Evolutionary conservation across 106 monocot species (phyloP), one percentile per base, ranked within the genome.

Genomic region (Hemerocallis citrina): DNA sequence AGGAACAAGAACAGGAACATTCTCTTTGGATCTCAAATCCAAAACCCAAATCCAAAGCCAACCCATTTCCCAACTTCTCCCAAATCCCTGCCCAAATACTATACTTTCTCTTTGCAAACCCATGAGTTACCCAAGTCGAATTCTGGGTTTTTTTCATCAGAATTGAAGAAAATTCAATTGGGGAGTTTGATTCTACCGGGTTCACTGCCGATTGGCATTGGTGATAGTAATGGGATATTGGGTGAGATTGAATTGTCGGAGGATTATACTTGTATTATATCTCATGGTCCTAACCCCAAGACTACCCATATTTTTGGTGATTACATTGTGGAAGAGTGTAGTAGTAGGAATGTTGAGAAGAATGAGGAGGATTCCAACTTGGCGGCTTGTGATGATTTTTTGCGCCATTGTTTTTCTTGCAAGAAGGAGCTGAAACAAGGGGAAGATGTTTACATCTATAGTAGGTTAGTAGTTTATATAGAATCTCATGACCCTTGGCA

Each of bases 301-400:
- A 88, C 79, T 0, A 88, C 83, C 34, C 88, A 88, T 44, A 83
- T 88, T 34, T 88, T 83, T 61, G 88, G 88, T 4, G 88, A 88
- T 34, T 77, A 63, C 49, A 76, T 88, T 43, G 31, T 88, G 39
- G 77, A 80, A 9, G 62, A 45, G 30, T 29, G 34, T 52, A 52
- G 47, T 32, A 64, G 64, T 5, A 71, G n/a, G n/a, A n/a, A n/a
- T n/a, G n/a, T n/a, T n/a, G n/a, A 48, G 34, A 21, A 42, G 37
- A 22, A 10, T 7, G 47, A 29, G 35, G 31, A 25, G n/a, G n/a
- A n/a, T n/a, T 37, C 28, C 50, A 7, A 42, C 71, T 45, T 64
- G 62, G 36, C 48, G n/a, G n/a, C 65, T 16, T 15, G 31, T 4
- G 57, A 59, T 19, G 67, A 86, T 48, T 84, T 83, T 62, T 57